These are phyloP conservation scores for Samsoniella hepiali DNA, from an alignment of 2,329 filamentous ascomycete genomes.

Conservation along the genomic window DNA sequence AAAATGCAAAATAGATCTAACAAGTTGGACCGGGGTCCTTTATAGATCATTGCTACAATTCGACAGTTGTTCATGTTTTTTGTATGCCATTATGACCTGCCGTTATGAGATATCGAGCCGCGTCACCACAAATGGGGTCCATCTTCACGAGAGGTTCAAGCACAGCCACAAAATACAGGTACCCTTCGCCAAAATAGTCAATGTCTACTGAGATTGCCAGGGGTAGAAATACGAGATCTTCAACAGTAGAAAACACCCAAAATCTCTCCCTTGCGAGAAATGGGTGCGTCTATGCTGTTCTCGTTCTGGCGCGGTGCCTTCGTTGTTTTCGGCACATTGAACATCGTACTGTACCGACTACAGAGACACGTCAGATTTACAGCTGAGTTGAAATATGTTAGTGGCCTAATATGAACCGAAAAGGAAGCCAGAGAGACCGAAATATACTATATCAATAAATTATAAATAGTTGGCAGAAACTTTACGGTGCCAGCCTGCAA, in stretches of 20 bases:
- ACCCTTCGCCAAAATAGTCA: not conserved
- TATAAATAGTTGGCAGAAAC: too few species aligned
- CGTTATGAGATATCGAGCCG: not conserved
- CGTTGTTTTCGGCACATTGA: not conserved
- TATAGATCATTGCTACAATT: not conserved
- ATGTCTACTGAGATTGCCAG: not conserved
- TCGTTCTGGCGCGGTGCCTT: not conserved
- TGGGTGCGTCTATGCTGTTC: not conserved
- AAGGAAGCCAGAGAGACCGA: not conserved
- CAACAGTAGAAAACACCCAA: not conserved
- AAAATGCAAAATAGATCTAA: not conserved
- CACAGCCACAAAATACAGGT: constrained; percentile 1
- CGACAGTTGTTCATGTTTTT: not conserved
- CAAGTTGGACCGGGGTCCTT: not conserved
- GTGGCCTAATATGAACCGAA: not conserved
- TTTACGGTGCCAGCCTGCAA: too few species aligned
- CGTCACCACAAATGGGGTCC: not conserved
- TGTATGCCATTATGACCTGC: not conserved
- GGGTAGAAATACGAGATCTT: constrained; percentile 2
- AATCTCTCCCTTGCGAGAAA: not conserved
- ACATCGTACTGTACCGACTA: not conserved
- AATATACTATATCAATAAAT: too few species aligned
- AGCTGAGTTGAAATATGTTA: not conserved
- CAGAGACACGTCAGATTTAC: not conserved
- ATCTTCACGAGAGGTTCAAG: not conserved